Evolutionary conservation across 805 yeast species (phyloP).

Genomic region (Priceomyces haplophilus): DNA sequence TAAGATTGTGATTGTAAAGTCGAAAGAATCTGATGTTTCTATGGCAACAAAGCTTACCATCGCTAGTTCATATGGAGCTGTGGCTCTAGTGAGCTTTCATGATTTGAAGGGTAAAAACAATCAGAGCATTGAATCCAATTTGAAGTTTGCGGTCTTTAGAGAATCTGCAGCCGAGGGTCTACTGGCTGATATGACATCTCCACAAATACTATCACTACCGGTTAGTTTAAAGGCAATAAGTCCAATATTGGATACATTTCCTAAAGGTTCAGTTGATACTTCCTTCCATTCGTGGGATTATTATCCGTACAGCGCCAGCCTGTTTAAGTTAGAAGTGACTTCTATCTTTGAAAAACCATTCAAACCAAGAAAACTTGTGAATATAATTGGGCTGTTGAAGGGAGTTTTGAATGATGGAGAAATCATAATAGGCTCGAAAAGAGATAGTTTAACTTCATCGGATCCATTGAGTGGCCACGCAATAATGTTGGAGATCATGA

Average conservation of each 20-base stretch:
- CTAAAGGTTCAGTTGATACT: conserved; percentile 2
- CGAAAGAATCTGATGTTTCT: conserved; percentile 10
- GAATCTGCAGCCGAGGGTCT: conserved; percentile 14
- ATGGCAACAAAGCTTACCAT: conserved; percentile 10
- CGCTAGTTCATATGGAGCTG: conserved; percentile 25
- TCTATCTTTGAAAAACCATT: conserved; percentile 11
- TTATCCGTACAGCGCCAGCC: conserved; percentile 18
- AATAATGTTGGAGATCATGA: conserved; percentile 36
- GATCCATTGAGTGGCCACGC: conserved; percentile 41
- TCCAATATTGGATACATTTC: conserved; percentile 26
- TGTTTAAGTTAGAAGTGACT: conserved; percentile 14
- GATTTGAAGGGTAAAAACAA: conserved; percentile 9
- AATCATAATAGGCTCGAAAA: conserved; percentile 37
- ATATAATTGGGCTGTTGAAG: conserved; percentile 29
- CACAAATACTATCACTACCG: conserved; percentile 25
- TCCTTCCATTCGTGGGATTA: conserved; percentile 23
- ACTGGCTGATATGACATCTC: neutral
- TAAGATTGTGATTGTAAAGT: conserved; percentile 28
- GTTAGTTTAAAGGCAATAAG: conserved; percentile 22
- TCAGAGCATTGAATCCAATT: conserved; percentile 9
- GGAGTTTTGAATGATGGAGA: conserved; percentile 41
- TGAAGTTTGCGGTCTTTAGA: conserved; percentile 17
- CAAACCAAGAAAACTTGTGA: conserved; percentile 19
- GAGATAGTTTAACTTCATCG: conserved; percentile 36
- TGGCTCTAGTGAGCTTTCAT: conserved; percentile 21